Evolutionary conservation across 1,284 basidiomycete species (phyloP).

Genomic region (Xerocomus nothofagi): DNA sequence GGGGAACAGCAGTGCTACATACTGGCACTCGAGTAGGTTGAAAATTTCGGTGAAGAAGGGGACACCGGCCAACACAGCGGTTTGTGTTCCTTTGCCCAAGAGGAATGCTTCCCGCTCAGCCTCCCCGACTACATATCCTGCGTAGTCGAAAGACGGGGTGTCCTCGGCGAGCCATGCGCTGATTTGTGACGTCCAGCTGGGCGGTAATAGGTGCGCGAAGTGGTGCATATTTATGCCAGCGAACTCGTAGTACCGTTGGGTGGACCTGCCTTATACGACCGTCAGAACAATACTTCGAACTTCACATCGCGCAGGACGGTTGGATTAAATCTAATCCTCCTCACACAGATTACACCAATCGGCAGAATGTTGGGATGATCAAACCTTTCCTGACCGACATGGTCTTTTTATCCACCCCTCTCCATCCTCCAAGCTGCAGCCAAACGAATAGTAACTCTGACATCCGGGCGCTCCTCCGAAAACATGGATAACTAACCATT

Average conservation of each 20-base stretch:
- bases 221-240: constrained; percentile 23
- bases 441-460: too few relatives aligned
- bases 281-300: too few relatives aligned
- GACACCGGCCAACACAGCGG: constrained; percentile 88
- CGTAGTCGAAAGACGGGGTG: constrained; percentile 96
- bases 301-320: too few relatives aligned
- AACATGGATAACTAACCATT: too few relatives aligned
- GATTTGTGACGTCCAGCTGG: constrained; percentile 86
- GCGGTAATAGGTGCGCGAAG: constrained; percentile 79
- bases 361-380: too few relatives aligned
- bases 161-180: constrained; percentile 90
- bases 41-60: constrained; percentile 98
- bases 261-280: too few relatives aligned
- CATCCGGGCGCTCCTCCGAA: too few relatives aligned
- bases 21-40: constrained; percentile 86
- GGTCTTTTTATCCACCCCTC: too few relatives aligned
- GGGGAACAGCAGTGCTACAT: constrained; percentile 37
- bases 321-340: too few relatives aligned
- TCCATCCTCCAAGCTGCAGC: too few relatives aligned
- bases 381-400: too few relatives aligned
- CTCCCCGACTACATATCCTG: constrained; percentile 96
- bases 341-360: too few relatives aligned
- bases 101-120: constrained; percentile 84
- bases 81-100: constrained; percentile 77
- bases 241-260: neutral